Evolutionary conservation across 306 rosid species (phyloP).

Genomic region (Alnus rubra): DNA sequence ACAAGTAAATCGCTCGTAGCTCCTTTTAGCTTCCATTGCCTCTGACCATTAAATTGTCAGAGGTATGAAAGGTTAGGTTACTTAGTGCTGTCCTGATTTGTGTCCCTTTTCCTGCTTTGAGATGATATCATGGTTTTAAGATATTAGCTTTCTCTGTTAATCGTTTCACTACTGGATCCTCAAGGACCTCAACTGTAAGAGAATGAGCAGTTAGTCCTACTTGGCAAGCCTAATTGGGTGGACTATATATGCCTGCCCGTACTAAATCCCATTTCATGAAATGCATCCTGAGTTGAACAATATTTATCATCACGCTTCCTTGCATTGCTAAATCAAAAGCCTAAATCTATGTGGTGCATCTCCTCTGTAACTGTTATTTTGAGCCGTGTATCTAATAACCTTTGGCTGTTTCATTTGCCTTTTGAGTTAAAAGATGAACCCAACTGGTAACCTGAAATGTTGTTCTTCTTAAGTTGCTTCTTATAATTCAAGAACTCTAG

Average conservation of each 20-base stretch:
- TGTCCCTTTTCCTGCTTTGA: background rate
- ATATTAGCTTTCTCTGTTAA: background rate
- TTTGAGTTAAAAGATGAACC: background rate
- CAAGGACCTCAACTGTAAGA: background rate
- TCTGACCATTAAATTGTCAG: background rate
- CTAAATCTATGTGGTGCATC: background rate
- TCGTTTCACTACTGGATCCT: background rate
- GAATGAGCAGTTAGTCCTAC: background rate
- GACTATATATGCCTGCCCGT: background rate
- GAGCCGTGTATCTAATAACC: background rate
- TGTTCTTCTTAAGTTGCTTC: background rate
- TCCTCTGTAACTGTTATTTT: background rate
- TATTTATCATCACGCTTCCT: background rate
- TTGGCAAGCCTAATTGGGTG: background rate
- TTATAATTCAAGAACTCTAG: background rate
- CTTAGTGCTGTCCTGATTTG: background rate
- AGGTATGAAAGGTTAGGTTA: background rate
- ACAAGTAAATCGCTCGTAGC: background rate
- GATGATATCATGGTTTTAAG: background rate
- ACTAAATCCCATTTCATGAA: background rate
- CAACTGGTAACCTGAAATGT: background rate
- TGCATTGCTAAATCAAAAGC: background rate
- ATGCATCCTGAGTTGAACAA: background rate
- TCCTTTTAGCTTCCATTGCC: background rate
- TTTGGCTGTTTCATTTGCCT: background rate